Conservation (phyloP, 2,329 filamentous ascomycete genomes). For the Cercospora sp. region DNA sequence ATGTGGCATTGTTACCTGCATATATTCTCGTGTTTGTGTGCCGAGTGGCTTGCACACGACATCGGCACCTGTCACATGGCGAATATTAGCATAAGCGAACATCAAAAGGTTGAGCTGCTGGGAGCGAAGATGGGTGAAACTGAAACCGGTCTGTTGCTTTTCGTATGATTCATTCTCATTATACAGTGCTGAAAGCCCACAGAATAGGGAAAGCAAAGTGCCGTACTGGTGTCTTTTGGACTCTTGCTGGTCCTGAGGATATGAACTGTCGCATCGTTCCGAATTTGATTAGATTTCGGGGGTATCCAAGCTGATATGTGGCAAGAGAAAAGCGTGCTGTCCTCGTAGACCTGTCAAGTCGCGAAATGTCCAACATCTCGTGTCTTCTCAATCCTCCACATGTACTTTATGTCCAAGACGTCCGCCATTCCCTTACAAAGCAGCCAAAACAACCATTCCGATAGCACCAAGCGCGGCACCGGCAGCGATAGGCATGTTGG, state of each 20-base stretch:
- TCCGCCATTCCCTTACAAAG: conserved; percentile 13
- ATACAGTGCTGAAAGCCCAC: neutral
- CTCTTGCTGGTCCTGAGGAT: neutral
- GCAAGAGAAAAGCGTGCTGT: too few species aligned
- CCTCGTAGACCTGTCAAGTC: too few species aligned
- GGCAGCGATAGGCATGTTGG: conserved; percentile 23
- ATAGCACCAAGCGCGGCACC: conserved; percentile 27
- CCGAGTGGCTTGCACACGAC: too few species aligned
- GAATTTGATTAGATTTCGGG: neutral
- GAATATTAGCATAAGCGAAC: too few species aligned
- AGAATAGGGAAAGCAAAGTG: neutral
- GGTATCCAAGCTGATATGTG: neutral
- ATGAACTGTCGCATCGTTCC: neutral
- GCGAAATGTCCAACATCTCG: too few species aligned
- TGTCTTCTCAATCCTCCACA: neutral
- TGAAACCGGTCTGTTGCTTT: neutral
- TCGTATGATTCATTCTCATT: neutral
- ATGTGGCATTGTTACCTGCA: too few species aligned
- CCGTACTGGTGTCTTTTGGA: neutral
- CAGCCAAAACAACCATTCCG: conserved; percentile 22
- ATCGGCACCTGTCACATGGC: too few species aligned
- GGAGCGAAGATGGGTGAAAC: too few species aligned
- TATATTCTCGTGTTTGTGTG: too few species aligned
- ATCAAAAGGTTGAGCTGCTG: too few species aligned
- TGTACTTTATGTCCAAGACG: neutral